Evolutionary conservation across 2,329 filamentous ascomycete genomes (phyloP).

Genomic region (Shiraia sp.): DNA sequence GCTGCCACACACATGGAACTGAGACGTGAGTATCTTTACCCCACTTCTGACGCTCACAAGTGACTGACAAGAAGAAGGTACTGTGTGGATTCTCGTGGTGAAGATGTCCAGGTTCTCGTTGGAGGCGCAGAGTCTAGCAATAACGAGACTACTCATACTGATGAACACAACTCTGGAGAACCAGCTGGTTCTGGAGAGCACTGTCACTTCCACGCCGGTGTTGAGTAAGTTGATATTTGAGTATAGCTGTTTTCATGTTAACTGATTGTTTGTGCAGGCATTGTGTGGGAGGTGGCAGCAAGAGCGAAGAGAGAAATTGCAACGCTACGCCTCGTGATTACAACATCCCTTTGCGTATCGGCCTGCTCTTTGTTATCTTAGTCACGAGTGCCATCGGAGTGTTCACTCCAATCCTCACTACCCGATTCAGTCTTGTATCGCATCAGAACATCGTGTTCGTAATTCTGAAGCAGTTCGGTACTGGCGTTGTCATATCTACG

Average conservation of each 20-base stretch:
- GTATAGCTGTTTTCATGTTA: constrained; percentile 1
- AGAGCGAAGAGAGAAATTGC: constrained; percentile 50
- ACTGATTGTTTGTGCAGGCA: constrained; percentile 50
- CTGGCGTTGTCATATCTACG: constrained; percentile 72
- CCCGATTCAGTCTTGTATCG: constrained; percentile 59
- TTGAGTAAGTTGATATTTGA: constrained; percentile 61
- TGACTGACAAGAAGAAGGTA: constrained; percentile 50
- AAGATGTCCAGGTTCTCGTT: constrained; percentile 62
- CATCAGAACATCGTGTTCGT: constrained; percentile 58
- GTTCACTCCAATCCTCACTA: constrained; percentile 67
- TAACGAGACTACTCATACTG: constrained; percentile 20
- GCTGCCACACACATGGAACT: constrained; percentile 64
- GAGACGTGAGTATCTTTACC: constrained; percentile 54
- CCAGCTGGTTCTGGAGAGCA: constrained; percentile 23
- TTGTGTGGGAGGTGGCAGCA: constrained; percentile 57
- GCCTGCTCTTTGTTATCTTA: constrained; percentile 73
- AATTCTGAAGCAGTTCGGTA: constrained; percentile 72
- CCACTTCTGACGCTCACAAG: not conserved
- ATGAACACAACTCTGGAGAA: constrained; percentile 16
- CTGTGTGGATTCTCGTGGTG: constrained; percentile 63
- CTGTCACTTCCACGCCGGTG: constrained; percentile 76
- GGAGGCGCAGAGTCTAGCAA: constrained; percentile 33
- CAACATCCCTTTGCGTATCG: constrained; percentile 69
- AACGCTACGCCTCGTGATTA: constrained; percentile 60
- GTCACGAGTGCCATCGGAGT: constrained; percentile 71